phyloP scores from a whole-genome alignment of 140 eudicot species.

The Stevia rebaudiana region DNA sequence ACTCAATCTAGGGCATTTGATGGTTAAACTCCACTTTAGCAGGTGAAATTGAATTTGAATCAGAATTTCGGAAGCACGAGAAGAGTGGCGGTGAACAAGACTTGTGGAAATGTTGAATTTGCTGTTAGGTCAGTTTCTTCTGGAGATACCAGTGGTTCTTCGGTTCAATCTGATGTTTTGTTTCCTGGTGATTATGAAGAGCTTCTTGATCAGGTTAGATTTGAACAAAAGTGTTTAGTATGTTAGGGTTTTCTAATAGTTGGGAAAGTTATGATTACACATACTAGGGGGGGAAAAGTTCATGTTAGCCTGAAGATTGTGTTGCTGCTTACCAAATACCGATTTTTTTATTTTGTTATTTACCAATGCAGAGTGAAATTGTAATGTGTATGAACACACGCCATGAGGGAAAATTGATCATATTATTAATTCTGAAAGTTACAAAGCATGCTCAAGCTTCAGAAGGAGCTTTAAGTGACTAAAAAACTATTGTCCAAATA shows the following conservation, averaged over 20 bases:
- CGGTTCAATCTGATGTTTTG: constrained; percentile 47
- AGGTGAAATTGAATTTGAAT: constrained; percentile 16
- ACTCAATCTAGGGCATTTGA: constrained; percentile 12
- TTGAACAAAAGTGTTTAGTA: background rate
- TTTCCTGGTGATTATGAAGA: constrained; percentile 70
- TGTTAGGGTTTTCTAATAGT: background rate
- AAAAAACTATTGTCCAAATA: background rate
- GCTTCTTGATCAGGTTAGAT: constrained; percentile 69
- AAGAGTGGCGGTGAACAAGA: constrained; percentile 14
- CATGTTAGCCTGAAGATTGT: background rate
- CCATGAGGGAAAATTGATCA: background rate
- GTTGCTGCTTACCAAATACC: background rate
- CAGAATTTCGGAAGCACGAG: constrained; percentile 16
- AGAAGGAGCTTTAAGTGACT: background rate
- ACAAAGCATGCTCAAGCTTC: background rate
- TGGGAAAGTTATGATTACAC: background rate
- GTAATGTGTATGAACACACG: background rate
- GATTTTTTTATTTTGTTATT: background rate
- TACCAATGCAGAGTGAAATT: background rate
- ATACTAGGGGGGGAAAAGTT: background rate
- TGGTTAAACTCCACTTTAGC: constrained; percentile 14
- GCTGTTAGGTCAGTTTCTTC: constrained; percentile 38
- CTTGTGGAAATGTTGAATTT: constrained; percentile 25
- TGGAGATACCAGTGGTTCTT: constrained; percentile 30
- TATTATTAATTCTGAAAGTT: background rate